These are phyloP conservation scores for Xylariales sp. DNA, from an alignment of 2,329 filamentous ascomycete genomes.

Conservation along the genomic window DNA sequence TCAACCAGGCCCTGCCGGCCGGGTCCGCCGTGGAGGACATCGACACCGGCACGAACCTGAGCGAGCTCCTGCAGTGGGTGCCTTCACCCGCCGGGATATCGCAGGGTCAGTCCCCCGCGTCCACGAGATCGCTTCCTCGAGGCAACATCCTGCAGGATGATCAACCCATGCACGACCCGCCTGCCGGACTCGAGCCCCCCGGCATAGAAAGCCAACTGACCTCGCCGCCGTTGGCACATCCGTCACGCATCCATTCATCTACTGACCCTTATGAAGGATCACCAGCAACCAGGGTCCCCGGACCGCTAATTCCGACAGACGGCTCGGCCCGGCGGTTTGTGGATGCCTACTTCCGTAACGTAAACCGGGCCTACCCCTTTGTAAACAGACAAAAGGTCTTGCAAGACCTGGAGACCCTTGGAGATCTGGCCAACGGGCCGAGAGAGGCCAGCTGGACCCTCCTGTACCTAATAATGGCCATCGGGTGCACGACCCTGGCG, in stretches of 20 bases:
- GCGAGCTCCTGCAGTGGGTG: slow-evolving; percentile 7
- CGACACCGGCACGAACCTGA: slow-evolving; percentile 31
- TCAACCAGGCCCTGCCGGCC: slow-evolving; percentile 27
- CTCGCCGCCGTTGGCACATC: slow-evolving; percentile 2
- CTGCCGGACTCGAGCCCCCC: no score
- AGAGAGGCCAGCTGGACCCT: slow-evolving; percentile 28
- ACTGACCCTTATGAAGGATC: slow-evolving; percentile 2
- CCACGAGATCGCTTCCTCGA: slow-evolving; percentile 1
- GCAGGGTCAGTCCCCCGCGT: slow-evolving; percentile 8
- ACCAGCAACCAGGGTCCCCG: not conserved
- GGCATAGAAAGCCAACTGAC: slow-evolving; percentile 4
- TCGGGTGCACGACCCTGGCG: slow-evolving; percentile 38
- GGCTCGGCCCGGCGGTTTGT: slow-evolving; percentile 28
- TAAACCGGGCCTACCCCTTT: slow-evolving; percentile 41
- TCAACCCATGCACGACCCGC: slow-evolving; percentile 7
- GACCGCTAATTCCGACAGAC: no score
- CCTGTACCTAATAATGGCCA: slow-evolving; percentile 40
- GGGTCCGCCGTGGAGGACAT: slow-evolving; percentile 24
- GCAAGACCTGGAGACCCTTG: slow-evolving; percentile 26
- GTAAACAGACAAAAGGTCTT: slow-evolving; percentile 31
- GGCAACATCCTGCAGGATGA: slow-evolving; percentile 2
- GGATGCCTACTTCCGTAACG: slow-evolving; percentile 40
- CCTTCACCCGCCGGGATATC: slow-evolving; percentile 3
- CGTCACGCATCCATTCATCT: slow-evolving; percentile 1
- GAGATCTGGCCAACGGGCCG: slow-evolving; percentile 15